phyloP scores from a whole-genome alignment of 2,329 filamentous ascomycete species.

The Fusarium armeniacum region DNA sequence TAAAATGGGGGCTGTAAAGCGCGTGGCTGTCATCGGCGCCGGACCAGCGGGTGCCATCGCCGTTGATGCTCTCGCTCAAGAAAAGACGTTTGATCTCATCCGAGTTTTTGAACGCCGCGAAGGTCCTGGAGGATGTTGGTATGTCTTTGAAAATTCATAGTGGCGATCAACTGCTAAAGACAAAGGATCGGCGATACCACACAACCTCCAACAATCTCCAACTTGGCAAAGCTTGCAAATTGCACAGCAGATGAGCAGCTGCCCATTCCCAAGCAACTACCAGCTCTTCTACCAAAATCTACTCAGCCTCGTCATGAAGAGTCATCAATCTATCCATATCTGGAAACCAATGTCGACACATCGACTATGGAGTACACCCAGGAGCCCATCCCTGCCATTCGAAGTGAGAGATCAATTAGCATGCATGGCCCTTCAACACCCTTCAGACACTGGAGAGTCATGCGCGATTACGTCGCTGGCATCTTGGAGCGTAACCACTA shows the following conservation, averaged over 20 bases:
- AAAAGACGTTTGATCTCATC: constrained; percentile 70
- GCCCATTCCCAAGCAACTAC: constrained; percentile 62
- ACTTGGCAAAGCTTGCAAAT: constrained; percentile 62
- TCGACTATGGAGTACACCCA: constrained; percentile 72
- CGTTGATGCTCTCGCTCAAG: constrained; percentile 71
- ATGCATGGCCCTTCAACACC: constrained; percentile 70
- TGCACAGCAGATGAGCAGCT: constrained; percentile 66
- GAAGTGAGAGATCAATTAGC: constrained; percentile 50
- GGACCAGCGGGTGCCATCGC: constrained; percentile 72
- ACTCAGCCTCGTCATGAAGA: constrained; percentile 66
- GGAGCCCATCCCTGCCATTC: constrained; percentile 64
- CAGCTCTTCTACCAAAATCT: constrained; percentile 59
- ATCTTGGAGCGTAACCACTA: constrained; percentile 68
- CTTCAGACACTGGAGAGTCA: constrained; percentile 72
- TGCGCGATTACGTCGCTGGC: constrained; percentile 67
- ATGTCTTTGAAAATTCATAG: constrained; percentile 31
- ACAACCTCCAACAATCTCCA: constrained; percentile 58
- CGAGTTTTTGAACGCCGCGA: constrained; percentile 74
- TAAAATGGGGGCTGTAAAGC: constrained; percentile 44
- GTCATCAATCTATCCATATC: constrained; percentile 71
- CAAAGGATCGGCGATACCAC: constrained; percentile 60
- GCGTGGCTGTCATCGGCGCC: constrained; percentile 72
- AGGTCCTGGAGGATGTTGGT: constrained; percentile 73
- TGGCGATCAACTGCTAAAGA: not conserved
- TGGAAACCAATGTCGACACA: constrained; percentile 75